Evolutionary conservation across 805 yeast genomes (phyloP), one percentile per base, ranked within the genome.

Genomic region (Candida yuanshanica): DNA sequence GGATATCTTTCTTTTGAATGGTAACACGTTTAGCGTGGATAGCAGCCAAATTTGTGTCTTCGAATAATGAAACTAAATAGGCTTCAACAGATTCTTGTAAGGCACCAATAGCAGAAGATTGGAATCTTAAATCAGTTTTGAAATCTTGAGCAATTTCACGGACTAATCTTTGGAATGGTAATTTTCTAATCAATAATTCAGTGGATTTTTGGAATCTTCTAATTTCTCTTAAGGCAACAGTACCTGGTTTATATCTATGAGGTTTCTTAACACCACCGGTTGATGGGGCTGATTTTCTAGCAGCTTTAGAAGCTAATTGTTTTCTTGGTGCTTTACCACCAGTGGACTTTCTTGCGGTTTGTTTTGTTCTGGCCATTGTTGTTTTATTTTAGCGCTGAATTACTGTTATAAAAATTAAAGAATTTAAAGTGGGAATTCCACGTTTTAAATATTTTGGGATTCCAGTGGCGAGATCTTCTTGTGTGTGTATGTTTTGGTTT

Each of bases 11-110:
- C 86, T 89, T 90, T 78, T 88, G 96, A 62, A 91, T 87, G 52
- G 98, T 91, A 57, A 91, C 97, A 74, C 98, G 83, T 82, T 91
- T 91, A 61, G 98, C 98, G 72, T 91, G 98, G 55, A 88, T 87
- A 52, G 97, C 96, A 74, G 96, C 91, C 75, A 91, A 78, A 77
- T 90, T 90, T 53, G 97, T 91, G 69, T 91, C 97, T 75, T 91
- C 97, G 58, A 91, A 91, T 62, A 91, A 72, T 47, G 95, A 87
- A 41, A 91, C 96, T 59, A 91, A 76, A 78, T 88, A 91, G 61
- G 97, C 96, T 77, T 91, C 98, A 49, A 90, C 95, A 52, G 97
- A 90, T 74, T 91, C 98, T 70, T 90, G 98, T 59, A 90, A 75
- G 55, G 98, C 98, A 71, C 95, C 90, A 53, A 90, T 84, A 52